Evolutionary conservation across 352 stramenopile genomes (phyloP).

Genomic region (Globisporangium solare): DNA sequence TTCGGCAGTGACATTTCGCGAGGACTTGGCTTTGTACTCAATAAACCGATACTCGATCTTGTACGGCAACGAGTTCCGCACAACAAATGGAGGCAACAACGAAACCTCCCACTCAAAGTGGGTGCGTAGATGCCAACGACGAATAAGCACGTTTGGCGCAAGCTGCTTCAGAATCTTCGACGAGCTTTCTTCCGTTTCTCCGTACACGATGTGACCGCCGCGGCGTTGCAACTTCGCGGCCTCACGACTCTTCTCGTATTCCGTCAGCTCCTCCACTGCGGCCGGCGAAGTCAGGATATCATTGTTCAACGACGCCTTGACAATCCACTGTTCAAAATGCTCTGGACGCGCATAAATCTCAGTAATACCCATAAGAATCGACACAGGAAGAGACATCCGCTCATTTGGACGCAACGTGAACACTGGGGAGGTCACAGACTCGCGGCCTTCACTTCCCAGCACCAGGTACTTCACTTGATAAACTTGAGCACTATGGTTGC

Average conservation of each 20-base stretch:
- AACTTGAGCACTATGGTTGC: slow-evolving; percentile 69
- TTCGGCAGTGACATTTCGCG: slow-evolving; percentile 45
- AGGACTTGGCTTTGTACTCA: slow-evolving; percentile 66
- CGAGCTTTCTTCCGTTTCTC: slow-evolving; percentile 67
- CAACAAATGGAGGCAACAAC: slow-evolving; percentile 71
- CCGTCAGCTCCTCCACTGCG: slow-evolving; percentile 53
- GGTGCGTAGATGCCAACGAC: slow-evolving; percentile 67
- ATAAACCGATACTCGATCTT: slow-evolving; percentile 81
- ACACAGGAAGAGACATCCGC: slow-evolving; percentile 60
- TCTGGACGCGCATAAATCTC: slow-evolving; percentile 73
- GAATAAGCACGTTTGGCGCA: slow-evolving; percentile 67
- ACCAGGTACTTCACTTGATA: slow-evolving; percentile 77
- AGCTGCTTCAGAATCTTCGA: slow-evolving; percentile 72
- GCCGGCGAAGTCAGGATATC: slow-evolving; percentile 59
- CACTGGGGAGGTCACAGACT: slow-evolving; percentile 50
- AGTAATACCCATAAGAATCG: slow-evolving; percentile 75
- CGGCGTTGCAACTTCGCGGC: slow-evolving; percentile 49
- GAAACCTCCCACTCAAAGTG: slow-evolving; percentile 82
- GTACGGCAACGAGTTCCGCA: slow-evolving; percentile 86
- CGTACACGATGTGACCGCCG: slow-evolving; percentile 68
- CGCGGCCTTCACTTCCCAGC: slow-evolving; percentile 40
- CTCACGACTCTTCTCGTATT: slow-evolving; percentile 43
- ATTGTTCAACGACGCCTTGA: slow-evolving; percentile 72
- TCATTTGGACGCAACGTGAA: slow-evolving; percentile 58
- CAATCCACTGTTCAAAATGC: slow-evolving; percentile 68